Evolutionary conservation across 352 stramenopile genomes (phyloP), one percentile per base, ranked within the genome.

Genomic region (Phytopythium mirpurense): DNA sequence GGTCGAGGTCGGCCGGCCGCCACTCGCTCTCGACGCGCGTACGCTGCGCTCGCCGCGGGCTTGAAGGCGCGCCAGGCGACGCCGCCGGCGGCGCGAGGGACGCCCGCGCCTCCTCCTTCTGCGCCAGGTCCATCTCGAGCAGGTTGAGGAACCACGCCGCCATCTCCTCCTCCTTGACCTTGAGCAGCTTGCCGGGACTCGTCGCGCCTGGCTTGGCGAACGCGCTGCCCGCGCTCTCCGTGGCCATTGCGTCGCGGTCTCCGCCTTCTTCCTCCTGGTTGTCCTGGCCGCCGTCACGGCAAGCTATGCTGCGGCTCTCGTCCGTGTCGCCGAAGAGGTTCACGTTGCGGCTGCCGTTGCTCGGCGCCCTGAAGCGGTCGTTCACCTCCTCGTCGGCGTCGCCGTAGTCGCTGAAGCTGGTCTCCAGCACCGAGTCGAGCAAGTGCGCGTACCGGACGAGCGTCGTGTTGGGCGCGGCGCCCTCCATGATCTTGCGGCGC

Each of bases 351-450:
- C 29, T 43, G 2, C 37, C 29, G 9, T 34, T 50, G 15, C 26
- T 11, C n/a, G 26, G n/a, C 24, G 18, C 26, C 8, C 53, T 60
- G 24, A 40, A 29, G 12, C 49, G 48, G 29, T 51, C 51, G 31
- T 31, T 36, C 3, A 8, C 29, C 1, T 31, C 56, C 21, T 68
- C 47, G 9, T 51, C 60, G 7, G 59, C 56, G 8, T 65, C 60
- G 14, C 68, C 63, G 47, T 70, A 81, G 10, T 65, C 75, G 41
- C 85, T 67, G 50, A 90, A 88, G 34, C 86, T 78, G 2, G 80
- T 90, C 51, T 88, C 78, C 49, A 91, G 54, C 31, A 88, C 79
- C 27, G 54, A 38, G 46, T 89, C 85, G n/a, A 92, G 63, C 27
- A 87, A 47, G 37, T 72, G 60, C 2, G 68, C 67, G 49, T 84